Conservation (phyloP, 306 rosid genomes). For the Vigna nakashimae region DNA sequence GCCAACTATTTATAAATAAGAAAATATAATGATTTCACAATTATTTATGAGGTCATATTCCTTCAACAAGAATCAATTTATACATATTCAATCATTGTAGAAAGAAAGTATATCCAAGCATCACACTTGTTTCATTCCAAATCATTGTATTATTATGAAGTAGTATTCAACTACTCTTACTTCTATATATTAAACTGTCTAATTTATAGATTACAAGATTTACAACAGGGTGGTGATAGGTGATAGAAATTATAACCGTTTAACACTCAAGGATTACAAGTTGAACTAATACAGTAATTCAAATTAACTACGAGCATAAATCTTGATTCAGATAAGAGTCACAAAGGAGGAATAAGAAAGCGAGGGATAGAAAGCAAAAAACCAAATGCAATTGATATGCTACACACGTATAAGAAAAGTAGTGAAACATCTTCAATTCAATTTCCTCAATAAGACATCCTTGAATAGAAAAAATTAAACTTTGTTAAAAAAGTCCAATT, state of each 20-base stretch:
- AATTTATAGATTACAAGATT: slow-evolving; percentile 10
- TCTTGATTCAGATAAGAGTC: not conserved
- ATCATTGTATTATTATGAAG: slow-evolving; percentile 10
- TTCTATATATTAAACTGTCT: not conserved
- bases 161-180: not conserved
- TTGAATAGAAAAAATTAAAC: not conserved
- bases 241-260: not conserved
- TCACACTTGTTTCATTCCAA: not conserved
- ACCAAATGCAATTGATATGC: not conserved
- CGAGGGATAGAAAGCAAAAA: not conserved
- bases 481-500: not conserved
- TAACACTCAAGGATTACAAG: not conserved
- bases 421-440: not conserved
- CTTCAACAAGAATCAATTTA: slow-evolving; percentile 14
- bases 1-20: slow-evolving; percentile 4
- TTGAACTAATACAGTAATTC: not conserved
- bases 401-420: not conserved
- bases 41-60: slow-evolving; percentile 12
- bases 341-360: not conserved
- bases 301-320: slow-evolving; percentile 1
- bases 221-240: not conserved
- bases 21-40: not conserved
- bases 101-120: slow-evolving; percentile 32
- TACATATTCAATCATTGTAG: not conserved
- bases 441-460: slow-evolving; percentile 18